phyloP scores from a whole-genome alignment of 495 filamentous ascomycete genomes.

The Tuber umbilicatum region DNA sequence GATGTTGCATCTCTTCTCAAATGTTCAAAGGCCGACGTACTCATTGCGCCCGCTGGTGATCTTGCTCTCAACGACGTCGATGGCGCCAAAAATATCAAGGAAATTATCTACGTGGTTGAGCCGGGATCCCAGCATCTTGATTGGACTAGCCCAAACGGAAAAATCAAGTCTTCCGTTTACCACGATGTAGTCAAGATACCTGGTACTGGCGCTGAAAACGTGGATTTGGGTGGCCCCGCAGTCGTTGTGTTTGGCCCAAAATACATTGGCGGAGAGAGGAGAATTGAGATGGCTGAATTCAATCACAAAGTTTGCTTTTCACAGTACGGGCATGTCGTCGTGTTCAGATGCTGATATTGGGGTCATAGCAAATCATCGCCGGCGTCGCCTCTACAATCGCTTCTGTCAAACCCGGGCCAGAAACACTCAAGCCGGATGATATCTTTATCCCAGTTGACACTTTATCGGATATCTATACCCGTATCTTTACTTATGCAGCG shows the following conservation, averaged over 20 bases:
- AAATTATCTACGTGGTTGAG: constrained; percentile 90
- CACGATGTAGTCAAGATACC: constrained; percentile 30
- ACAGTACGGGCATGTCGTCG: background rate
- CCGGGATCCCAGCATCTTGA: constrained; percentile 87
- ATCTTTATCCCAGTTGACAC: constrained; percentile 83
- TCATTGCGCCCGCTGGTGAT: constrained; percentile 81
- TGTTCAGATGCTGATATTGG: constrained; percentile 43
- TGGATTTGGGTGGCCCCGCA: constrained; percentile 35
- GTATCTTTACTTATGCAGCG: constrained; percentile 72
- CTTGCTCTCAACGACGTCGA: constrained; percentile 70
- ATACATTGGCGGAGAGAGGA: constrained; percentile 19
- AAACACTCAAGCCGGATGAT: constrained; percentile 66
- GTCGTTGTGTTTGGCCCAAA: constrained; percentile 34
- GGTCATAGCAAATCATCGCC: constrained; percentile 64
- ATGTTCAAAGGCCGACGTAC: constrained; percentile 63
- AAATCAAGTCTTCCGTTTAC: constrained; percentile 30
- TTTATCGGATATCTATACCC: constrained; percentile 68
- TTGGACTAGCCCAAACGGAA: constrained; percentile 46
- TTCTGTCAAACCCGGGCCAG: constrained; percentile 57
- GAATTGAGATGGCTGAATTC: constrained; percentile 32
- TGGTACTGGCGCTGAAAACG: constrained; percentile 3
- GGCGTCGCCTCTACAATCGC: constrained; percentile 71
- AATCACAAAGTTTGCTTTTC: constrained; percentile 22
- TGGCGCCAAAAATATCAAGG: constrained; percentile 60
- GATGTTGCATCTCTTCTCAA: constrained; percentile 61